phyloP scores from a whole-genome alignment of 1,284 basidiomycete species.

The Naganishia liquefaciens region DNA sequence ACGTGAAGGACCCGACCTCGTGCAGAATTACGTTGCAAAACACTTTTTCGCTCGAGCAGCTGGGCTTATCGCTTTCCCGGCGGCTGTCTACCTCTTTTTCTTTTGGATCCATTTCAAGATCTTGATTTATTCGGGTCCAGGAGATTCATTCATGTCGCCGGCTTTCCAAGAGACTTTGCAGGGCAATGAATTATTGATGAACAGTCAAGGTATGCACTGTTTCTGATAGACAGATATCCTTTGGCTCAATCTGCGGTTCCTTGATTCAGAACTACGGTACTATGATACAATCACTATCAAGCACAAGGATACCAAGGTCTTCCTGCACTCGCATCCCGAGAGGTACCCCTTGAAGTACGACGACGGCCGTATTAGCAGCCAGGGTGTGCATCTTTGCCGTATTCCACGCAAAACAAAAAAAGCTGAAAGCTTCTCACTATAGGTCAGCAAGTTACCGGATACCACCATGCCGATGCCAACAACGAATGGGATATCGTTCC shows the following conservation, averaged over 20 bases:
- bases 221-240: background rate
- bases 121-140: constrained; percentile 85
- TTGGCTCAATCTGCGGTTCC: background rate
- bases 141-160: constrained; percentile 96
- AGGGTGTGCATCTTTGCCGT: constrained; percentile 61
- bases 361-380: constrained; percentile 91
- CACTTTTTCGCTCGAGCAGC: constrained; percentile 85
- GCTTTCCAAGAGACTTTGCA: constrained; percentile 94
- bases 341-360: constrained; percentile 91
- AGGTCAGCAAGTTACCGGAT: constrained; percentile 99
- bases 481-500: constrained; percentile 96
- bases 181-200: constrained; percentile 87
- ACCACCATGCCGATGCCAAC: constrained; percentile 88
- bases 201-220: constrained; percentile 71
- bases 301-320: constrained; percentile 91
- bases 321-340: constrained; percentile 88
- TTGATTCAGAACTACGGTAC: constrained; percentile 75
- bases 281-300: constrained; percentile 83
- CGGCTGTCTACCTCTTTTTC: constrained; percentile 88
- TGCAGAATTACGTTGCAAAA: constrained; percentile 79
- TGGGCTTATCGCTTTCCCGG: constrained; percentile 85
- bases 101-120: constrained; percentile 96
- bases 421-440: constrained; percentile 6
- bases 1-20: background rate
- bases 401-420: background rate